These are phyloP conservation scores for Skeletonema tropicum DNA, from an alignment of 108 stramenopile genomes.

Conservation along the genomic window DNA sequence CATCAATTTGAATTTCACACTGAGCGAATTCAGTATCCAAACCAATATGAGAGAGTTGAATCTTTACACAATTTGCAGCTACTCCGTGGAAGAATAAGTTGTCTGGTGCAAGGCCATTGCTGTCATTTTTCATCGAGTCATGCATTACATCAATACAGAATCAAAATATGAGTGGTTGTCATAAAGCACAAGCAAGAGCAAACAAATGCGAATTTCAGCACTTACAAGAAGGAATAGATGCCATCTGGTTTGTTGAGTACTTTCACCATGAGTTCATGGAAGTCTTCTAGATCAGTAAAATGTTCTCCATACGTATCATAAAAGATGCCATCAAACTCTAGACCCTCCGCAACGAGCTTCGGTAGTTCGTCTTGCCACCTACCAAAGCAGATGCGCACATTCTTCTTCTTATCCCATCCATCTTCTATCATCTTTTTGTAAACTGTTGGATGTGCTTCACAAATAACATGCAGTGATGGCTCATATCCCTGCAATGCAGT, in stretches of 20 bases:
- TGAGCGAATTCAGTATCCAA: slow-evolving; percentile 79
- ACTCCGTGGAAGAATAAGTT: slow-evolving; percentile 96
- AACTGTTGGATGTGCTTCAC: slow-evolving; percentile 93
- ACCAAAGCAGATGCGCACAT: slow-evolving; percentile 80
- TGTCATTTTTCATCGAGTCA: not conserved
- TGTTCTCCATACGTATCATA: slow-evolving; percentile 96
- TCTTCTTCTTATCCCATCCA: slow-evolving; percentile 84
- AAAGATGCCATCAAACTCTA: slow-evolving; percentile 87
- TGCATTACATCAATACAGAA: not conserved
- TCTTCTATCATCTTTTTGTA: slow-evolving; percentile 76
- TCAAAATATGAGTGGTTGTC: not conserved
- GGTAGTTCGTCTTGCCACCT: slow-evolving; percentile 91
- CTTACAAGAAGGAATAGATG: slow-evolving; percentile 84
- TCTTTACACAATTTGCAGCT: slow-evolving; percentile 82
- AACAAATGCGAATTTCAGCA: not conserved
- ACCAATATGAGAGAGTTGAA: slow-evolving; percentile 75
- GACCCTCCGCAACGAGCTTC: slow-evolving; percentile 52
- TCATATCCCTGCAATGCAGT: slow-evolving; percentile 66
- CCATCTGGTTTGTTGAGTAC: slow-evolving; percentile 73
- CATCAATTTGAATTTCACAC: slow-evolving; percentile 78
- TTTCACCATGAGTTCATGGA: slow-evolving; percentile 67
- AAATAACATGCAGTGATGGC: slow-evolving; percentile 75
- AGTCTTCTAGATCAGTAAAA: slow-evolving; percentile 88
- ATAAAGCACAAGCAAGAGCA: not conserved
- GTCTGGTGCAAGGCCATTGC: slow-evolving; percentile 93